Percentiles rank a stretch among this genome's conserved stretches.
phyloP scores from a whole-genome alignment of 495 filamentous ascomycete genomes.

The Hypoxylon subgilvum region DNA sequence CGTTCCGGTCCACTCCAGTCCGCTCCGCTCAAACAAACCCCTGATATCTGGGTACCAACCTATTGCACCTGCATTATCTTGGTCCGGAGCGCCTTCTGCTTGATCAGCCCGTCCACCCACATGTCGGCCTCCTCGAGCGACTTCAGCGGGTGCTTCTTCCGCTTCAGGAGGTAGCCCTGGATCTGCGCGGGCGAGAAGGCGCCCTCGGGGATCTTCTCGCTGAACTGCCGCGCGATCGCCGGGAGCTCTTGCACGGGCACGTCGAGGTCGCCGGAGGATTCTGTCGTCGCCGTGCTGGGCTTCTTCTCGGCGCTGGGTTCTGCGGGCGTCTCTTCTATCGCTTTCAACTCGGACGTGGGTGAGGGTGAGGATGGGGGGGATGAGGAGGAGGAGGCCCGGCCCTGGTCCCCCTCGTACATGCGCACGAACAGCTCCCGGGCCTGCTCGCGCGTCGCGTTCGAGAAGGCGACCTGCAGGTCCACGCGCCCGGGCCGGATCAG shows the following conservation, averaged over 20 bases:
- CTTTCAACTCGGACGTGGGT: neutral
- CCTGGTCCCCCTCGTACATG: slow-evolving; percentile 68
- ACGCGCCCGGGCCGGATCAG: slow-evolving; percentile 78
- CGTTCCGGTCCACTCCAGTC: too few species aligned
- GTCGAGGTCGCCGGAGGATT: slow-evolving; percentile 28
- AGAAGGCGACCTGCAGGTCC: slow-evolving; percentile 74
- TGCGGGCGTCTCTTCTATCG: neutral
- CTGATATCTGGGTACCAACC: neutral
- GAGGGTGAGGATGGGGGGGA: neutral
- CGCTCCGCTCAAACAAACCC: too few species aligned
- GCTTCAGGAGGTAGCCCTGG: slow-evolving; percentile 69
- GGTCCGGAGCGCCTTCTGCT: slow-evolving; percentile 50
- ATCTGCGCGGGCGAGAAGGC: slow-evolving; percentile 72
- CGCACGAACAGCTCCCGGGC: slow-evolving; percentile 71
- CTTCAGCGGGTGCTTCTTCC: slow-evolving; percentile 64
- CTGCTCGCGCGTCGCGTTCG: slow-evolving; percentile 66
- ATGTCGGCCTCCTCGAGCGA: slow-evolving; percentile 61
- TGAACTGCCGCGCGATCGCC: slow-evolving; percentile 52
- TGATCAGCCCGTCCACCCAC: slow-evolving; percentile 61
- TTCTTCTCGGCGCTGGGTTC: too few species aligned
- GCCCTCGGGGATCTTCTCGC: slow-evolving; percentile 52
- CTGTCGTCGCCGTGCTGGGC: too few species aligned
- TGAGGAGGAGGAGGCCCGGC: slow-evolving; percentile 21
- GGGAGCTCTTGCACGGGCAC: slow-evolving; percentile 43
- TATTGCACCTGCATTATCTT: slow-evolving; percentile 49